Percentiles rank a stretch among this genome's conserved stretches.
Evolutionary conservation across 1,139 yeast species (phyloP).

Genomic region (Scheffersomyces lignicola): DNA sequence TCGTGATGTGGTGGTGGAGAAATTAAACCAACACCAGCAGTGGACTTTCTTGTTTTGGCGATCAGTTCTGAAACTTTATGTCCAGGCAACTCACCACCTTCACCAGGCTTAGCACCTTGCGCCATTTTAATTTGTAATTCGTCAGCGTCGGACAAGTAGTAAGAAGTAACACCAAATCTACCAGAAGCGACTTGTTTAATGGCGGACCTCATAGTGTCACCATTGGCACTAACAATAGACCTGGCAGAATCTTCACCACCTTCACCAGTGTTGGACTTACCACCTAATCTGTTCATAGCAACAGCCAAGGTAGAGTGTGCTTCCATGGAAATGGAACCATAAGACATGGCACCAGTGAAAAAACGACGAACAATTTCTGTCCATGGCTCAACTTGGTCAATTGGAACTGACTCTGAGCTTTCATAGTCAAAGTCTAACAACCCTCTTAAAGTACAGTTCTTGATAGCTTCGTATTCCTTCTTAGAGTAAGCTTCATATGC

Average conservation of each 20-base stretch:
- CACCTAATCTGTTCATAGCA: conserved; percentile 97
- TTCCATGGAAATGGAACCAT: conserved; percentile 98
- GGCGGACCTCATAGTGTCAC: conserved; percentile 97
- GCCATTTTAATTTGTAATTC: conserved; percentile 99
- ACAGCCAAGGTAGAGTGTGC: conserved; percentile 97
- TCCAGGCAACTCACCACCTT: conserved; percentile 98
- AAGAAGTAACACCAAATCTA: conserved; percentile 95
- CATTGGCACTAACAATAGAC: conserved; percentile 73
- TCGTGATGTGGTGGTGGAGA: conserved; percentile 99
- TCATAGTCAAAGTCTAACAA: conserved; percentile 85
- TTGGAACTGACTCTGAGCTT: conserved; percentile 70
- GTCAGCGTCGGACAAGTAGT: conserved; percentile 93
- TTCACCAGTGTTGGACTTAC: conserved; percentile 97
- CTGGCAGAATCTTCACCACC: conserved; percentile 99
- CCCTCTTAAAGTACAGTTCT: conserved; percentile 92
- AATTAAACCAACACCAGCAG: conserved; percentile 94
- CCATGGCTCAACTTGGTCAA: conserved; percentile 99
- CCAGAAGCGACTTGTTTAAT: conserved; percentile 98
- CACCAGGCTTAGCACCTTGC: conserved; percentile 99
- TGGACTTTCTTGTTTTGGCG: conserved; percentile 95
- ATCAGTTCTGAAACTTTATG: conserved; percentile 85
- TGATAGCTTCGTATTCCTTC: conserved; percentile 89
- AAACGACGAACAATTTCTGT: conserved; percentile 97
- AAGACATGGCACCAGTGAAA: conserved; percentile 99
- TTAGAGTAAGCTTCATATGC: conserved; percentile 90